These are phyloP conservation scores for Rhodosporidiobolus sp. DNA, from an alignment of 768 basidiomycete genomes.

Conservation along the genomic window DNA sequence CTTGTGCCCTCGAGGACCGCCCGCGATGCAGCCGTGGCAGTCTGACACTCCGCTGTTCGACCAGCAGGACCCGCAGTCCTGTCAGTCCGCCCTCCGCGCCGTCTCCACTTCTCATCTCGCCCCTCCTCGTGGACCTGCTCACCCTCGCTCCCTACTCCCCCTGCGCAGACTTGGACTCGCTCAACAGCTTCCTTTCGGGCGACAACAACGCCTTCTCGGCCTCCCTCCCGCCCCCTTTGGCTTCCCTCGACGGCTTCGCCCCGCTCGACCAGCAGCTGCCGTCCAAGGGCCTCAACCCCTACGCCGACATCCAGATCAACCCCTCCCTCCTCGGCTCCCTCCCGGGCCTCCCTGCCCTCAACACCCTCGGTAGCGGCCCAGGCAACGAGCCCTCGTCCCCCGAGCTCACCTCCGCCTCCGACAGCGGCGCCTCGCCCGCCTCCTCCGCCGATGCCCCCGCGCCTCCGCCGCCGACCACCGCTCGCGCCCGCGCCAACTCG, in stretches of 20 bases:
- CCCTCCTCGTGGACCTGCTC: too few species aligned
- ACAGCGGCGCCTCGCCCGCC: conserved; percentile 8
- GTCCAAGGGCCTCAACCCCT: neutral
- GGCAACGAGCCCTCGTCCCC: conserved; percentile 16
- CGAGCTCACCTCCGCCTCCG: conserved; percentile 15
- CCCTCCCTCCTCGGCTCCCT: neutral
- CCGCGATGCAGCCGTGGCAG: too few species aligned
- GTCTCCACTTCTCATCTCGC: neutral
- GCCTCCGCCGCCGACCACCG: neutral
- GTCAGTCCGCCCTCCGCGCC: too few species aligned
- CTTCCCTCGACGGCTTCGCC: neutral
- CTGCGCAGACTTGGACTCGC: conserved; percentile 19
- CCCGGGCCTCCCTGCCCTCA: neutral
- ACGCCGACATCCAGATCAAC: neutral
- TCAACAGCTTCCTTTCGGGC: conserved; percentile 17
- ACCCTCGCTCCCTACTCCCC: neutral
- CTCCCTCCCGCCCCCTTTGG: neutral
- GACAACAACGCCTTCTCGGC: neutral
- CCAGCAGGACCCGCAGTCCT: too few species aligned
- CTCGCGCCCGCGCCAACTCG: neutral
- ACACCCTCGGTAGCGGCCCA: neutral
- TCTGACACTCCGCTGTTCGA: too few species aligned
- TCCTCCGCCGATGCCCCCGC: neutral
- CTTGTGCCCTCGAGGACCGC: too few species aligned
- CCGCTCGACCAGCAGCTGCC: neutral